A percentile compares a stretch with the other conserved stretches of the same genome.
These are phyloP conservation scores for Elaeis guineensis DNA, from an alignment of 176 grass and related monocot genomes.

Conservation along the genomic window DNA sequence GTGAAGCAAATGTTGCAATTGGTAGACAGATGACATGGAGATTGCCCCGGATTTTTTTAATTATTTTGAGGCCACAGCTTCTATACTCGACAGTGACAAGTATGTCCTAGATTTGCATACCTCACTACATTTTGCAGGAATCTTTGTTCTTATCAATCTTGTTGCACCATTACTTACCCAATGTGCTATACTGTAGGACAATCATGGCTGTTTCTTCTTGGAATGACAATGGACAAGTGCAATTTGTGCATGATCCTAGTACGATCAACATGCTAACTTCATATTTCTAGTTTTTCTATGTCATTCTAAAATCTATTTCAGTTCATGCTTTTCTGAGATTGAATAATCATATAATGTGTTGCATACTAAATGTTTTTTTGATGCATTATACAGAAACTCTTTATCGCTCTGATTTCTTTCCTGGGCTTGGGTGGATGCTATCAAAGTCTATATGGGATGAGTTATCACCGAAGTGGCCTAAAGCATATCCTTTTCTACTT, in stretches of 20 bases:
- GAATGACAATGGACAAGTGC: slow-evolving; percentile 94
- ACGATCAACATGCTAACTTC: too few relatives aligned
- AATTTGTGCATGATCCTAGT: slow-evolving; percentile 82
- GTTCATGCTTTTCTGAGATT: too few relatives aligned
- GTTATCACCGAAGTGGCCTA: slow-evolving; percentile 95
- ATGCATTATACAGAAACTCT: slow-evolving; percentile 54
- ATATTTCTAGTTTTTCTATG: slow-evolving; percentile 8
- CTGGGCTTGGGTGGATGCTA: slow-evolving; percentile 99
- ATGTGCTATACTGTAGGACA: slow-evolving; percentile 35
- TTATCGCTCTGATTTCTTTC: slow-evolving; percentile 96
- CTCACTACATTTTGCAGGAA: slow-evolving; percentile 8
- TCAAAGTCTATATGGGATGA: slow-evolving; percentile 89
- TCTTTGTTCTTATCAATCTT: neutral
- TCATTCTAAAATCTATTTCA: too few relatives aligned
- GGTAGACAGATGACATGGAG: slow-evolving; percentile 94
- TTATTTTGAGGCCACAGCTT: slow-evolving; percentile 83
- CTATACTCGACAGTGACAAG: slow-evolving; percentile 85
- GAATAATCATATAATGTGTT: too few relatives aligned
- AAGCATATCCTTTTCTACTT: slow-evolving; percentile 86
- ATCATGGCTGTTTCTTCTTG: slow-evolving; percentile 99
- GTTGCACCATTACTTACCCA: slow-evolving; percentile 12
- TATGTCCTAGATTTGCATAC: slow-evolving; percentile 27
- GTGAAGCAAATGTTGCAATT: neutral
- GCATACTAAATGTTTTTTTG: slow-evolving; percentile 8
- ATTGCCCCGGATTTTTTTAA: slow-evolving; percentile 89